phyloP scores from a whole-genome alignment of 331 rosid genomes.

The Acacia pycnantha region DNA sequence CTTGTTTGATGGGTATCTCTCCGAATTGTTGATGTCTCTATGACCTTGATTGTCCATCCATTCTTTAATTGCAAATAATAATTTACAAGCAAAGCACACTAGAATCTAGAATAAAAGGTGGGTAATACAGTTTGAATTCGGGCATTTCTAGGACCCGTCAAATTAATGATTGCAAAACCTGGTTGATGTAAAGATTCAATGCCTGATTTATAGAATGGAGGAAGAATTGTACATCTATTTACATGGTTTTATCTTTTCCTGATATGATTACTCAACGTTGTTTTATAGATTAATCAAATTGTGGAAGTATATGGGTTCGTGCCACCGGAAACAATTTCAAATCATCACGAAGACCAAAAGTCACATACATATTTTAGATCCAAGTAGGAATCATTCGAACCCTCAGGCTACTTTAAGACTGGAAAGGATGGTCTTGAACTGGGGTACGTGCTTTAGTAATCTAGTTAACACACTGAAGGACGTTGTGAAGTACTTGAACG shows the following conservation, averaged over 20 bases:
- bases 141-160: not conserved
- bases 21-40: conserved; percentile 1
- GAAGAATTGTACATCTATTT: not conserved
- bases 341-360: conserved; percentile 25
- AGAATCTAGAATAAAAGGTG: not conserved
- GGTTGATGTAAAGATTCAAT: not conserved
- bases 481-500: conserved; percentile 37
- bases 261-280: not conserved
- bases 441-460: conserved; percentile 33
- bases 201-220: not conserved
- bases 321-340: conserved; percentile 41
- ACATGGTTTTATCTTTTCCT: not conserved
- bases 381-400: conserved; percentile 25
- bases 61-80: not conserved
- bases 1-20: not conserved
- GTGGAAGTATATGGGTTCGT: conserved; percentile 34
- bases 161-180: conserved; percentile 13
- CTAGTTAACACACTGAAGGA: conserved; percentile 31
- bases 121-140: not conserved
- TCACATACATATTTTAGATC: conserved; percentile 35
- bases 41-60: not conserved
- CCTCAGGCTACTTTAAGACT: conserved; percentile 28
- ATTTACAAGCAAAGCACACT: not conserved
- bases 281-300: conserved; percentile 28
- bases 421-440: conserved; percentile 26